A percentile compares a stretch with the other conserved stretches of the same genome.
phyloP scores from a whole-genome alignment of 2,329 filamentous ascomycete genomes.

The Talaromyces sp. region DNA sequence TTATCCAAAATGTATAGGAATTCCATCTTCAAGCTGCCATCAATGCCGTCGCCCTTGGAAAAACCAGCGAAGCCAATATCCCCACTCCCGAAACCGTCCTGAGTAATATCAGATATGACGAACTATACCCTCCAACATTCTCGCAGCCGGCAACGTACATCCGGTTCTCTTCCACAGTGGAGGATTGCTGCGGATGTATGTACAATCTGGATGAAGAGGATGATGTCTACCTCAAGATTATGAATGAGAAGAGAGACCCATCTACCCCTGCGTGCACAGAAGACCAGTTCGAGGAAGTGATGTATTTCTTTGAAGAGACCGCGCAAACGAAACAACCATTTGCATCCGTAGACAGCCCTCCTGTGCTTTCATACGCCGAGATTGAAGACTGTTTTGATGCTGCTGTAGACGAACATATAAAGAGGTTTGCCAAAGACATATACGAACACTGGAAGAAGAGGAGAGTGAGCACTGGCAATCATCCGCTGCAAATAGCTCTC shows the following conservation, averaged over 20 bases:
- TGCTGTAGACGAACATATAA: constrained; percentile 52
- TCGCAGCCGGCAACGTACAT: constrained; percentile 89
- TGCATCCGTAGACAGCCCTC: constrained; percentile 82
- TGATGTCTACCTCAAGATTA: constrained; percentile 74
- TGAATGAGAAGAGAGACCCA: constrained; percentile 72
- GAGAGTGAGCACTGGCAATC: constrained; percentile 65
- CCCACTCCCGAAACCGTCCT: constrained; percentile 63
- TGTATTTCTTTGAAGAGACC: constrained; percentile 91
- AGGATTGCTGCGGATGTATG: constrained; percentile 83
- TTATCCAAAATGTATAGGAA: constrained; percentile 60
- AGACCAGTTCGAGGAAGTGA: constrained; percentile 87
- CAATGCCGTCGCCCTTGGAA: constrained; percentile 59
- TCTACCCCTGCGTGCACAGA: constrained; percentile 66
- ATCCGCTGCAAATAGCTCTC: constrained; percentile 69
- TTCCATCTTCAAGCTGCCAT: constrained; percentile 89
- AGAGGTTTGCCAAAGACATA: constrained; percentile 67
- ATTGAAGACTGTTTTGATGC: constrained; percentile 68
- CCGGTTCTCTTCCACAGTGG: constrained; percentile 95
- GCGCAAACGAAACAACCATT: constrained; percentile 80
- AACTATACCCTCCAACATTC: constrained; percentile 76
- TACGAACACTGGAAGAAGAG: constrained; percentile 86
- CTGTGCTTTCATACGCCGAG: constrained; percentile 69
- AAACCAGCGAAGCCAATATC: constrained; percentile 62
- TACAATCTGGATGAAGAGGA: constrained; percentile 97
- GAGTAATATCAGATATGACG: constrained; percentile 75